Evolutionary conservation across 2,329 filamentous ascomycete species (phyloP), one percentile per base, ranked within the genome.

Genomic region (Didymella segeticola): DNA sequence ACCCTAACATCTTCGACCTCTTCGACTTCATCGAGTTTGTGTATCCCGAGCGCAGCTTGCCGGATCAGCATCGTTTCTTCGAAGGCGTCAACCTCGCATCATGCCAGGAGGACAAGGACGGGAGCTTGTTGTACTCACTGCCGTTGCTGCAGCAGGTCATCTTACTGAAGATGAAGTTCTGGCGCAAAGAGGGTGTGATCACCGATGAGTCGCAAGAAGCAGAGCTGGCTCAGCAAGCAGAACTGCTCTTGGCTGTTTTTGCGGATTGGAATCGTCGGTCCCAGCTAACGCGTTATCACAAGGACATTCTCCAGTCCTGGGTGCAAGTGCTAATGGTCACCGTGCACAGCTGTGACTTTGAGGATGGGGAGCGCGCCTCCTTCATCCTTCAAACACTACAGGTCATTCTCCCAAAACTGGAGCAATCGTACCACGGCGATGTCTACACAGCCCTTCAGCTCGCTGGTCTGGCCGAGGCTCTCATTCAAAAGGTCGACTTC

Each of bases 311-410:
- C 3, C 86, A 83, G 66, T 86, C 90, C 0, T 99, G 96, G 93
- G 86, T 89, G 1, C 91, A 93, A 64, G 82, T 98, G 25, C 77
- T 96, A 39, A 86, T 92, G 46, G 86, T 97, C 19, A 89, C 96
- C 77, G 82, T 96, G 17, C 89, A 92, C 64, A 87, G 85, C 51
- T 91, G 91, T 61, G 89, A 95, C 47, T 89, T 96, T 70, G 89
- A 90, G 54, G 83, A 86, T 47, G 84, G 84, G 1, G 84, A 84
- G 25, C 88, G 88, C 67, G 87, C 87, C 5, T 86, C 89, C 0
- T 93, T 97, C 70, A 87, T 96, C 49, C 78, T 98, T 10, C 91
- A 96, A 70, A 88, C 90, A 0, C 80, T 99, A 5, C 93, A 98
- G 69, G 85, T 93, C 12, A 89, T 96, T 42, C 81, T 97, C 6